phyloP scores from a whole-genome alignment of 2,329 filamentous ascomycete species.

The Alternaria sp. region DNA sequence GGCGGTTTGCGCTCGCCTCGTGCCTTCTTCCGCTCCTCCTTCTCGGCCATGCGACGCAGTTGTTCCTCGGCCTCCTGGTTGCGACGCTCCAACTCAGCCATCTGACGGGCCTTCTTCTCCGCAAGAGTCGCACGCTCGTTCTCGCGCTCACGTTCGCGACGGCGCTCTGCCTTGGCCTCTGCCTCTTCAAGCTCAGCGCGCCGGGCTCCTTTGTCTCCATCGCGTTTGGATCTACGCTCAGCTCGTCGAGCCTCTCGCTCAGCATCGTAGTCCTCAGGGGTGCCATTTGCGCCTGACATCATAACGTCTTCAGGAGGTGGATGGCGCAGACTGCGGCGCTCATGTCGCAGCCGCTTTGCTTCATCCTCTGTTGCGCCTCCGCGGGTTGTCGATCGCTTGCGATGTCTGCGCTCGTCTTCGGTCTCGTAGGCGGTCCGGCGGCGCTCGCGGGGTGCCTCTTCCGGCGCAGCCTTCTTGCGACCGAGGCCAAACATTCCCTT shows the following conservation, averaged over 20 bases:
- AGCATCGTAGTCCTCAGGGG: constrained; percentile 39
- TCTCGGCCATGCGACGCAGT: constrained; percentile 49
- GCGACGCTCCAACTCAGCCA: constrained; percentile 48
- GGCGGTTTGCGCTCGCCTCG: constrained; percentile 40
- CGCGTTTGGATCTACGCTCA: constrained; percentile 40
- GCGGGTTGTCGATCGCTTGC: constrained; percentile 47
- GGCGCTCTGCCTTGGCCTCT: constrained; percentile 45
- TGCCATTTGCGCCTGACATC: constrained; percentile 33
- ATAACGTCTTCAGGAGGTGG: constrained; percentile 34
- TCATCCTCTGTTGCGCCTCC: constrained; percentile 46
- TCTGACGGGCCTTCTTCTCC: constrained; percentile 47
- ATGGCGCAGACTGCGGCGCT: constrained; percentile 44
- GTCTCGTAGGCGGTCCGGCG: constrained; percentile 44
- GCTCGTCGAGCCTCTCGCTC: constrained; percentile 49
- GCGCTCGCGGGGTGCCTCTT: constrained; percentile 43
- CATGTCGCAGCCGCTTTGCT: constrained; percentile 45
- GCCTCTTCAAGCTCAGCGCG: constrained; percentile 45
- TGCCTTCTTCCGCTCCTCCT: constrained; percentile 42
- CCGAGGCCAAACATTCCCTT: constrained; percentile 60
- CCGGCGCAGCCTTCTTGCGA: constrained; percentile 41
- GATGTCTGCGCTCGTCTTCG: constrained; percentile 46
- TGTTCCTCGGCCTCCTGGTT: constrained; percentile 48
- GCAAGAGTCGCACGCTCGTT: constrained; percentile 42
- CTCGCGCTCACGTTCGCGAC: constrained; percentile 47
- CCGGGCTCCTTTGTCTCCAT: constrained; percentile 45